Percentiles rank a stretch among this genome's conserved stretches.
phyloP scores from a whole-genome alignment of 2,329 filamentous ascomycete species.

The Akanthomyces muscarius region DNA sequence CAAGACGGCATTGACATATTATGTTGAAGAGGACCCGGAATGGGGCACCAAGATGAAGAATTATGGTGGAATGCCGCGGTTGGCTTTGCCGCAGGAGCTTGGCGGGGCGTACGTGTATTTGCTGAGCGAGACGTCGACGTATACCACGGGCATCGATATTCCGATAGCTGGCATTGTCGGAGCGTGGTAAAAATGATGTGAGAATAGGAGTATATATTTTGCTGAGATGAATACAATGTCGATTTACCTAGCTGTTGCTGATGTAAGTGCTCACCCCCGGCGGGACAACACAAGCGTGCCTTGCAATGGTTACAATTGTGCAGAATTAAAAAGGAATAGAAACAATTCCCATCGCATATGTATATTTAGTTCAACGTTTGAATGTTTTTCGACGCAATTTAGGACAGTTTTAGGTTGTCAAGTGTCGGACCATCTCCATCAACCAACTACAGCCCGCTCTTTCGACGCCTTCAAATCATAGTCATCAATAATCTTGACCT shows the following conservation, averaged over 20 bases:
- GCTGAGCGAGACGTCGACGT: slow-evolving; percentile 48
- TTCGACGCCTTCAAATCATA: background rate
- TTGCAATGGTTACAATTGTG: no score
- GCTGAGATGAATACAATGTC: no score
- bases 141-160: slow-evolving; percentile 49
- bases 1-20: slow-evolving; percentile 35
- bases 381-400: no score
- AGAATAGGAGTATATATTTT: no score
- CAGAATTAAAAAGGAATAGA: no score
- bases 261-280: no score
- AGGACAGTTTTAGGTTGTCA: no score
- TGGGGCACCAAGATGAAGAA: slow-evolving; percentile 56
- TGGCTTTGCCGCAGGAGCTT: slow-evolving; percentile 50
- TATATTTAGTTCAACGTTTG: no score
- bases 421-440: background rate
- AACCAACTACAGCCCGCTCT: background rate
- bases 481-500: background rate
- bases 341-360: no score
- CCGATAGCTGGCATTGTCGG: slow-evolving; percentile 37
- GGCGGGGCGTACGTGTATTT: slow-evolving; percentile 55
- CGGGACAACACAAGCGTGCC: no score
- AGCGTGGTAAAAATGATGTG: slow-evolving; percentile 13
- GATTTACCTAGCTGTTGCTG: no score
- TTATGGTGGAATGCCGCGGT: slow-evolving; percentile 52
- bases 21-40: slow-evolving; percentile 48